Evolutionary conservation across 2,329 filamentous ascomycete species (phyloP).

Genomic region (Colletotrichum tanaceti): DNA sequence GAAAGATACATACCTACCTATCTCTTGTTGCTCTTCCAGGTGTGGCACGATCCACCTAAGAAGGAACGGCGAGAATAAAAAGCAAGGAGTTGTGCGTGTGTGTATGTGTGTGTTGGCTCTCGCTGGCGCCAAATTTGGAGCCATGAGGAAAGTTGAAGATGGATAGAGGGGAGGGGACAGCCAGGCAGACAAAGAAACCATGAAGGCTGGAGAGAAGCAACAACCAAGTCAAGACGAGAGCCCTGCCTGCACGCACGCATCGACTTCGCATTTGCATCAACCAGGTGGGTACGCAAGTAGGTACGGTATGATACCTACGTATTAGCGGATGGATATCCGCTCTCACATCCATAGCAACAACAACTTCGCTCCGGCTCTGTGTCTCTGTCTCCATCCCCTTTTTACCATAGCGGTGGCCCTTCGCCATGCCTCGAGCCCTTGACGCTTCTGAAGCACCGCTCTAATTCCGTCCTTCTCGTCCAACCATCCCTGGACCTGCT

Average conservation of each 20-base stretch:
- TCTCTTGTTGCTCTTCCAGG: not conserved
- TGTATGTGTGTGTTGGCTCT: not conserved
- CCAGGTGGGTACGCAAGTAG: not conserved
- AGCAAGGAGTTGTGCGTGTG: conserved; percentile 22
- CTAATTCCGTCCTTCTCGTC: not conserved
- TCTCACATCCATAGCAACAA: not conserved
- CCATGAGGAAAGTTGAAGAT: not conserved
- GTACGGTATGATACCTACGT: conserved; percentile 17
- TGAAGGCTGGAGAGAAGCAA: conserved; percentile 24
- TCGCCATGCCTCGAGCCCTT: not conserved
- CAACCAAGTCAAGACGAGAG: conserved; percentile 22
- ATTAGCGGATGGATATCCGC: conserved; percentile 11
- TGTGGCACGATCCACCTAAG: conserved; percentile 30
- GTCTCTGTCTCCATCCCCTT: no score
- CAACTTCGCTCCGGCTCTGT: no score
- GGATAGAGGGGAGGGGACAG: no score
- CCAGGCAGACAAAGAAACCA: not conserved
- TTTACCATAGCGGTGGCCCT: not conserved
- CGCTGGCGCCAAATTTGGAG: conserved; percentile 2
- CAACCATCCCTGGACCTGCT: conserved; percentile 28
- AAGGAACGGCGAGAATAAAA: conserved; percentile 33
- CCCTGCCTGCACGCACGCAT: conserved; percentile 11
- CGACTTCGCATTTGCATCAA: not conserved
- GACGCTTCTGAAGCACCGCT: not conserved
- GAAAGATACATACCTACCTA: not conserved